A percentile compares a stretch with the other conserved stretches of the same genome.
Evolutionary conservation across 208 protist genomes (phyloP).

Genomic region (Herpetomonas samuelpessoai): DNA sequence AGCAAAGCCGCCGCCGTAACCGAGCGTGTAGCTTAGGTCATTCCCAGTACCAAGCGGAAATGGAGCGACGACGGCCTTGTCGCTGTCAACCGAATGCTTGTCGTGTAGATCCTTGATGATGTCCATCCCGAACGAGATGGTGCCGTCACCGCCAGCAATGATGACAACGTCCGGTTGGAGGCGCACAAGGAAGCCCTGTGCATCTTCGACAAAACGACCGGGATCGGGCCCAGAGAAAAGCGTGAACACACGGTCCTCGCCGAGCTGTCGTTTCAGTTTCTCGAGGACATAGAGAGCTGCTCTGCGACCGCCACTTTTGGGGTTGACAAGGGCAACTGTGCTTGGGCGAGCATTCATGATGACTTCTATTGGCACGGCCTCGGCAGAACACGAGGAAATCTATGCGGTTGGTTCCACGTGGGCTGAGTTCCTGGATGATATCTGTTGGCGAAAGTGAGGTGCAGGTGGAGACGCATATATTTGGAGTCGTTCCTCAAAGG

Average conservation of each 20-base stretch:
- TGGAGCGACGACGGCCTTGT: conserved; percentile 30
- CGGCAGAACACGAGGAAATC: too few species aligned
- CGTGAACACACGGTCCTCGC: conserved; percentile 27
- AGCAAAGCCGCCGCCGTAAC: conserved; percentile 57
- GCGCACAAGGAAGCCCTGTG: conserved; percentile 22
- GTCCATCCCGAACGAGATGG: conserved; percentile 50
- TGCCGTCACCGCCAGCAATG: conserved; percentile 62
- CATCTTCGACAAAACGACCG: conserved; percentile 8
- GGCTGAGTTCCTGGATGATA: too few species aligned
- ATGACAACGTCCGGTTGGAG: conserved; percentile 35
- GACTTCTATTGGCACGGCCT: too few species aligned
- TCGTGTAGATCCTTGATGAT: conserved; percentile 35
- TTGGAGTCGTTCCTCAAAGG: conserved; percentile 5
- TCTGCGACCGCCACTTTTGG: conserved; percentile 32
- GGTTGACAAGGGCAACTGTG: conserved; percentile 40
- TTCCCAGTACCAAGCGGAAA: conserved; percentile 77
- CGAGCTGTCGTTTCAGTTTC: conserved; percentile 23
- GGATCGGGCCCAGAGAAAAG: conserved; percentile 26
- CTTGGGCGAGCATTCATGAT: too few species aligned
- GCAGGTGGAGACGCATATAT: too few species aligned
- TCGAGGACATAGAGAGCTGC: conserved; percentile 31
- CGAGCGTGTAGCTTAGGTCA: conserved; percentile 56
- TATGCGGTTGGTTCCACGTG: too few species aligned
- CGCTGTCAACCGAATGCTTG: not conserved
- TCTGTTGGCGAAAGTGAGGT: too few species aligned